Evolutionary conservation across 2,329 filamentous ascomycete genomes (phyloP), one percentile per base, ranked within the genome.

Genomic region (Fusarium goolgardi): DNA sequence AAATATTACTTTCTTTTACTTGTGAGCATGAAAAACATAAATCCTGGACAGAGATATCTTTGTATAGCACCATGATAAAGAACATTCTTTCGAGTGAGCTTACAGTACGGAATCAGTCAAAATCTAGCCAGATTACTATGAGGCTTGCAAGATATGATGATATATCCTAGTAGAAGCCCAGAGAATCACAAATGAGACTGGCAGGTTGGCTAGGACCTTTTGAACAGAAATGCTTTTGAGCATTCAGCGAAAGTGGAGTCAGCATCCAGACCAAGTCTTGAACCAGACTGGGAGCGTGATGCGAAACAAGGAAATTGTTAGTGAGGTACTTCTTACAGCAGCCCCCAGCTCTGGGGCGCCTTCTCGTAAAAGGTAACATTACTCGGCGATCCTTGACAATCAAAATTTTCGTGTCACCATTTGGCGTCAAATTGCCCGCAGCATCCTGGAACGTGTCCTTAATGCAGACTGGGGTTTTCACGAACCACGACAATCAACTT

Each of bases 281-380:
- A 44, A 40, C 45, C 27, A 20, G 27, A 37, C 25, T 35, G 41
- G n/a, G 37, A 23, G 32, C 12, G 50, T 47, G 70, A 71, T 31
- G 21, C 41, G 31, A 37, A 46, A 64, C 50, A 40, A 53, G 52
- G 47, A 74, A 79, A 79, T 79, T 80, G 78, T 80, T 80, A 80
- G 71, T 63, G 78, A 44, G 75, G 71, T 80, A 80, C 79, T 70
- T 80, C 54, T 54, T 56, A 41, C 40, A 63, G 68, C 53, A 60
- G 44, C 47, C 59, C 51, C 59, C 62, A 50, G 56, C 47, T 67
- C 68, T 69, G 66, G 66, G 65, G 65, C 71, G 71, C 67, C 59
- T 67, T 67, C 55, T 69, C 67, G 65, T 68, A 72, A 68, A 56
- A 73, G 68, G 77, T 72, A 75, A 59, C 63, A 43, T 41, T 67